Evolutionary conservation across 129 eudicot genomes (phyloP).

Genomic region (Glebionis coronaria): DNA sequence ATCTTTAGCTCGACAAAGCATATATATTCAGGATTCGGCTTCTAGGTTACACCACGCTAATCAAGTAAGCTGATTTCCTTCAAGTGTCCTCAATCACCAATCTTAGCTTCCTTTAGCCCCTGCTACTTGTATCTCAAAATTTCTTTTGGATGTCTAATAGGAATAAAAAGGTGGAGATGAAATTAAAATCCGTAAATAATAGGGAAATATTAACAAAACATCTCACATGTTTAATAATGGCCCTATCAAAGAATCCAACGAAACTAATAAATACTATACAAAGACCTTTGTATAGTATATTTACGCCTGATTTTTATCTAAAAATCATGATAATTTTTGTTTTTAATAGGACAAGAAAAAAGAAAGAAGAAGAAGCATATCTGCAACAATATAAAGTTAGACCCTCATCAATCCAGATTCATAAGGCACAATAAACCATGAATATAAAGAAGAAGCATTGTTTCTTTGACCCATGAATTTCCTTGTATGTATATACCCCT

Average conservation of each 20-base stretch:
- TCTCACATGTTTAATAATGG: too few species aligned
- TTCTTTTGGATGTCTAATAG: too few species aligned
- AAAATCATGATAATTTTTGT: too few species aligned
- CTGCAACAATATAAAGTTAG: slow-evolving; percentile 5
- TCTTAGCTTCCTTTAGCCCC: slow-evolving; percentile 39
- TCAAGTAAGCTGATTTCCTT: not conserved
- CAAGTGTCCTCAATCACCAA: slow-evolving; percentile 51
- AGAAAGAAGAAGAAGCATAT: slow-evolving; percentile 1
- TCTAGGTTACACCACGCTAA: too few species aligned
- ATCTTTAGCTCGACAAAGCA: too few species aligned
- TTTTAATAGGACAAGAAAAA: too few species aligned
- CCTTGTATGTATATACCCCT: slow-evolving; percentile 33
- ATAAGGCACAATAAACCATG: slow-evolving; percentile 67
- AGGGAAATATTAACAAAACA: too few species aligned
- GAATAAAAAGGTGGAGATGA: too few species aligned
- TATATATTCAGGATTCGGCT: too few species aligned
- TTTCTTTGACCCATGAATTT: slow-evolving; percentile 44
- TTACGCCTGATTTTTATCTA: slow-evolving; percentile 4
- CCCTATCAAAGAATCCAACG: too few species aligned
- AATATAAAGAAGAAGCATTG: too few species aligned
- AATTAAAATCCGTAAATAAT: too few species aligned
- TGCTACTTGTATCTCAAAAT: slow-evolving; percentile 38
- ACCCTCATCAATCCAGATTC: slow-evolving; percentile 36
- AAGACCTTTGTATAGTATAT: not conserved
- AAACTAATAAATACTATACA: not conserved